Conservation (phyloP, 805 yeast genomes). For the Teunomyces cretensis region DNA sequence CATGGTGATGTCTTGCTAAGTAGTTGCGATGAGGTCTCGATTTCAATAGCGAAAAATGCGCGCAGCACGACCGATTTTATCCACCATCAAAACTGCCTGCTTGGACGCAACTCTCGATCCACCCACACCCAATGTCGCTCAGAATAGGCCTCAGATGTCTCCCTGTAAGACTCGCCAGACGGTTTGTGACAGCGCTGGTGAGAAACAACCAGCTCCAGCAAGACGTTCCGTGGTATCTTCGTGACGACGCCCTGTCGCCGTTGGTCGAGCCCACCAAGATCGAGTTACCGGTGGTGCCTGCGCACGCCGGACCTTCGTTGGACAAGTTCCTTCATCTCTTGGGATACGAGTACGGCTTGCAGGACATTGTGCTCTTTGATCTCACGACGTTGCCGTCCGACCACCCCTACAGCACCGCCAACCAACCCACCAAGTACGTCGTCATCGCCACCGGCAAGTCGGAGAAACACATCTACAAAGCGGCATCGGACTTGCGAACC, state of each 20-base stretch:
- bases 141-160: neutral
- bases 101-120: too few species aligned
- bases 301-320: conserved; percentile 53
- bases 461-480: conserved; percentile 70
- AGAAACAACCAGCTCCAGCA: conserved; percentile 5
- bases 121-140: neutral
- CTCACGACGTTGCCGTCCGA: conserved; percentile 39
- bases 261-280: conserved; percentile 20
- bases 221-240: conserved; percentile 60
- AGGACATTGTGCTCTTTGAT: conserved; percentile 64
- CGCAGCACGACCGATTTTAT: neutral
- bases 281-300: conserved; percentile 59
- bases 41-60: neutral
- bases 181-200: neutral
- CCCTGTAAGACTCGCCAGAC: neutral
- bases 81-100: too few species aligned
- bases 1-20: conserved; percentile 39
- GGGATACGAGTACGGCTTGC: conserved; percentile 62
- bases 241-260: conserved; percentile 39
- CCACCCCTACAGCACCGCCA: conserved; percentile 29
- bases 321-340: conserved; percentile 45
- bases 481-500: conserved; percentile 57
- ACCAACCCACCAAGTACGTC: conserved; percentile 32
- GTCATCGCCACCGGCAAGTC: conserved; percentile 76
- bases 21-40: neutral